Evolutionary conservation across 1,139 yeast species (phyloP), one percentile per base, ranked within the genome.

Genomic region (Hansenula lynferdii): DNA sequence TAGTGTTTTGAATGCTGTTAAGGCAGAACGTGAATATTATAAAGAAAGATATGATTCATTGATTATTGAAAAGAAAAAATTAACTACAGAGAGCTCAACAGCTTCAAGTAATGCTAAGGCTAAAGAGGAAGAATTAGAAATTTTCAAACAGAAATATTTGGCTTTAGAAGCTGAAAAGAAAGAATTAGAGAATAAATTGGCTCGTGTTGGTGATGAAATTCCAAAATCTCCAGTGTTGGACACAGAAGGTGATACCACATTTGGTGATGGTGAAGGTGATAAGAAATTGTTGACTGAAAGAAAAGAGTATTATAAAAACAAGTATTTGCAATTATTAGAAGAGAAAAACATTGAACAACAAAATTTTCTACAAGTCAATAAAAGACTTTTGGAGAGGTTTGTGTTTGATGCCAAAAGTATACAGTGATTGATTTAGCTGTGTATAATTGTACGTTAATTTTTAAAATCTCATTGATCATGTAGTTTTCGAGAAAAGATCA

Each of bases 231-330:
- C 35, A 12, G n/a, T 12, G 3, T 32, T 17, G 10, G 20, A 19
- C 20, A 15, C 19, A n/a, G 27, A 22, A n/a, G 28, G 29, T 14
- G 23, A 14, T 18, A 8, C 22, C 27, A 15, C n/a, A 5, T 24
- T 40, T 11, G 24, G 24, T 20, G 35, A 23, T 18, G 41, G 36
- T 7, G 31, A 21, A 2, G 15, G 10, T 12, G 35, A 25, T 8
- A 21, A 26, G 15, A 31, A 23, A 27, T 14, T 11, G 11, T 9
- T 36, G 14, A 20, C 35, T 28, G 35, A 34, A 24, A 39, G 46
- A 31, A 47, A 47, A 30, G 48, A 45, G n/a, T 39, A 36, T 38
- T 45, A 45, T 32, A 45, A 45, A 38, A 29, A 29, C 25, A 42
- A 41, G 14, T 45, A 45, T 28, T 28, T 27, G 5, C 21, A 17